phyloP scores from a whole-genome alignment of 2,329 filamentous ascomycete species.

The Fonsecaea nubica region DNA sequence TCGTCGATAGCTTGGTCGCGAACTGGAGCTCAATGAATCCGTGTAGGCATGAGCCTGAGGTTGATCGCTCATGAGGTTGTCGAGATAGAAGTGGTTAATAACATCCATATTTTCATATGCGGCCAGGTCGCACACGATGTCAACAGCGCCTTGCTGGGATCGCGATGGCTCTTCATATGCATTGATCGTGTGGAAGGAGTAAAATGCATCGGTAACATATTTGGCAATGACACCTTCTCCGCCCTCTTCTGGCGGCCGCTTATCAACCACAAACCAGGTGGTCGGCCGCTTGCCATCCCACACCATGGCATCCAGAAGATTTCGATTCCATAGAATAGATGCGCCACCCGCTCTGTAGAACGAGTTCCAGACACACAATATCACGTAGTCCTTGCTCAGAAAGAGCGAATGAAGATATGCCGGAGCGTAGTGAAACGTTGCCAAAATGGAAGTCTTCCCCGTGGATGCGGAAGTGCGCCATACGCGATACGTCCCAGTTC shows the following conservation, averaged over 20 bases:
- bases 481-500: conserved; percentile 67
- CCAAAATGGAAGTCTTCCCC: conserved; percentile 73
- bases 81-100: conserved; percentile 72
- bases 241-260: conserved; percentile 50
- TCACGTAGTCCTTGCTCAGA: conserved; percentile 71
- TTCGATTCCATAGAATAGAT: conserved; percentile 68
- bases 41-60: conserved; percentile 56
- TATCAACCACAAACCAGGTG: conserved; percentile 78
- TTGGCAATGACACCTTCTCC: conserved; percentile 70
- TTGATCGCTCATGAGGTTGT: conserved; percentile 67
- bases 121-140: conserved; percentile 70
- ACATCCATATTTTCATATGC: conserved; percentile 70
- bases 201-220: conserved; percentile 72
- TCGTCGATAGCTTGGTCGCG: conserved; percentile 43
- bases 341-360: conserved; percentile 65
- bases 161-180: conserved; percentile 68
- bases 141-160: conserved; percentile 49
- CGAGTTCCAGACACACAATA: conserved; percentile 75
- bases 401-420: conserved; percentile 87
- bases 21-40: conserved; percentile 46
- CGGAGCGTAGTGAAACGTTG: conserved; percentile 64
- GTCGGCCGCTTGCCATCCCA: conserved; percentile 65
- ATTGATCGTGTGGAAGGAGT: conserved; percentile 82
- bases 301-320: conserved; percentile 71
- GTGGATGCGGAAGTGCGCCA: conserved; percentile 69